Evolutionary conservation across 1,139 yeast genomes (phyloP), one percentile per base, ranked within the genome.

Genomic region (Kurtzmaniella quercitrusa): DNA sequence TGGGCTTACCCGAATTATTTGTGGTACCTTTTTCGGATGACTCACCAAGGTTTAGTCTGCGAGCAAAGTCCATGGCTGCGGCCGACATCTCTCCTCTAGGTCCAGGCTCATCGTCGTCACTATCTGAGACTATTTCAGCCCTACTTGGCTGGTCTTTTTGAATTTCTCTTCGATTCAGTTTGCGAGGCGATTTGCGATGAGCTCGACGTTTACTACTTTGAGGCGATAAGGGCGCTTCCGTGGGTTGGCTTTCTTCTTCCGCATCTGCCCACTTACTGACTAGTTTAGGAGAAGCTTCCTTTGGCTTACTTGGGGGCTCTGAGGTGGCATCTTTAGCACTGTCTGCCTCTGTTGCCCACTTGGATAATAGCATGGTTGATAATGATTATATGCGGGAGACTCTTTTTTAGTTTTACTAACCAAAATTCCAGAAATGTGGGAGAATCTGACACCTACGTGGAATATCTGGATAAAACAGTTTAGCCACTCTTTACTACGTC

Each of bases 311-410:
- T 10, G 8, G 16, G 36, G 36, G 31, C 14, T 27, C n/a, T 27
- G 12, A 14, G 14, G n/a, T n/a, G n/a, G 70, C 67, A 34, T 57
- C 47, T 21, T 49, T 43, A 12, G 62, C 64, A 41, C 65, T 54
- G 4, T 58, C 49, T 15, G 56, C 63, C 37, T 64, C 70, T 8
- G 53, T 51, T 10, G 75, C 75, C 75, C 75, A 70, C 51, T 58
- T 62, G 5, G 75, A 70, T 14, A 61, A 69, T 41, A 70, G 59
- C 34, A 37, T 37, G 11, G 19, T 25, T 37, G 8, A 6, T 17
- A 7, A 14, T 12, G 31, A 27, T 27, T 27, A 11, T 27, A 27
- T 27, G 25, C 25, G 31, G 31, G 31, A 27, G 12, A 10, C 18
- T 51, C 56, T 55, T n/a, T n/a, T n/a, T n/a, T n/a, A n/a, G n/a